Conservation (phyloP, 2,329 filamentous ascomycete species). For the Orbilia blumenaviensis region DNA sequence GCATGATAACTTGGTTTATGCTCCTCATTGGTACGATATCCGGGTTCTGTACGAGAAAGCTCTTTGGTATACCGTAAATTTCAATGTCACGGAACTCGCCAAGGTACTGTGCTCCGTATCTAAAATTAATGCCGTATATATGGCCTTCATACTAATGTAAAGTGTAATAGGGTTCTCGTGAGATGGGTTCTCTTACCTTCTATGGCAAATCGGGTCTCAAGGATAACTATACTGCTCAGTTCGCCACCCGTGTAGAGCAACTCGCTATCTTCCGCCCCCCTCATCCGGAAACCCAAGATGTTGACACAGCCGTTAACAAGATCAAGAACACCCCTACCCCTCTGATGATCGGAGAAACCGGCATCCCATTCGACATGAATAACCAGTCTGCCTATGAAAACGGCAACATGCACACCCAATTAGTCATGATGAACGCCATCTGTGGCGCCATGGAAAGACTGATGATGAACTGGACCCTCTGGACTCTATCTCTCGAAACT, state of each 20-base stretch:
- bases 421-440: conserved; percentile 62
- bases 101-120: background rate
- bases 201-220: conserved; percentile 61
- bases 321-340: conserved; percentile 59
- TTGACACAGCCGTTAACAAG: conserved; percentile 37
- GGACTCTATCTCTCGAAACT: conserved; percentile 62
- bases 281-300: conserved; percentile 42
- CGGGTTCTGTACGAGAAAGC: conserved; percentile 63
- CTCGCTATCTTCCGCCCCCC: conserved; percentile 58
- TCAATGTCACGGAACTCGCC: conserved; percentile 61
- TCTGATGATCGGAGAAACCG: conserved; percentile 62
- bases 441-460: conserved; percentile 61
- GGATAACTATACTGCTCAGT: conserved; percentile 62
- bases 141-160: background rate
- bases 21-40: conserved; percentile 63
- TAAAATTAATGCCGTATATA: background rate
- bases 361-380: conserved; percentile 63
- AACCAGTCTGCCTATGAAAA: conserved; percentile 60
- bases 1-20: conserved; percentile 60
- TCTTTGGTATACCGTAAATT: conserved; percentile 61
- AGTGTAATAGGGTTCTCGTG: conserved; percentile 56
- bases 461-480: conserved; percentile 59
- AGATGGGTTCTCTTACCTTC: conserved; percentile 58
- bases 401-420: conserved; percentile 61
- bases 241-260: conserved; percentile 60